Percentiles rank a stretch among this genome's conserved stretches.
phyloP scores from a whole-genome alignment of 1,284 basidiomycete species.

The Microbotryum scabiosae region DNA sequence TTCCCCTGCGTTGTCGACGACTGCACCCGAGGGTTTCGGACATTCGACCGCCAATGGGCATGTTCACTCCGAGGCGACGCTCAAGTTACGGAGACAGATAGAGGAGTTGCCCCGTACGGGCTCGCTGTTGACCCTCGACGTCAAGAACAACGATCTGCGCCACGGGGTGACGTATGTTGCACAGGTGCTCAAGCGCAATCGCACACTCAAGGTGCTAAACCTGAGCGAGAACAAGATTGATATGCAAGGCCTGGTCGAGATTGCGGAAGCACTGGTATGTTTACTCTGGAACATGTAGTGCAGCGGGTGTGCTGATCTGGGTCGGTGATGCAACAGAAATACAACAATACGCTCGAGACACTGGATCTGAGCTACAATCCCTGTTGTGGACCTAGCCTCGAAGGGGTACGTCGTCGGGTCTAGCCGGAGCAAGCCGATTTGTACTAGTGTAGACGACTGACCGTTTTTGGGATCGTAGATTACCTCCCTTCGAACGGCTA shows the following conservation, averaged over 20 bases:
- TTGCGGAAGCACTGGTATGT: conserved; percentile 81
- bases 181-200: conserved; percentile 89
- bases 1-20: neutral
- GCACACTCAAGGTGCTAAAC: conserved; percentile 88
- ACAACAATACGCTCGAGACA: conserved; percentile 87
- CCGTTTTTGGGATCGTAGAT: conserved; percentile 48
- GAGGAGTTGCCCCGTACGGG: conserved; percentile 78
- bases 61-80: conserved; percentile 40
- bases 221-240: conserved; percentile 90
- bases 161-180: conserved; percentile 80
- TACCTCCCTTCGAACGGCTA: conserved; percentile 77
- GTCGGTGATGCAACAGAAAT: conserved; percentile 56
- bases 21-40: neutral
- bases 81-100: conserved; percentile 40
- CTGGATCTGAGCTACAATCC: conserved; percentile 89
- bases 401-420: conserved; percentile 56
- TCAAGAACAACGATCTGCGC: conserved; percentile 82
- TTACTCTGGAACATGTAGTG: neutral
- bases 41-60: conserved; percentile 5
- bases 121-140: conserved; percentile 74
- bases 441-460: too few species aligned
- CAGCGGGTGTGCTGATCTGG: neutral
- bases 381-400: conserved; percentile 74
- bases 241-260: conserved; percentile 61
- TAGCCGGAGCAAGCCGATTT: neutral